Base-by-base conservation (phyloP, 495 filamentous ascomycete species). In the Xylaria palmicola region DNA sequence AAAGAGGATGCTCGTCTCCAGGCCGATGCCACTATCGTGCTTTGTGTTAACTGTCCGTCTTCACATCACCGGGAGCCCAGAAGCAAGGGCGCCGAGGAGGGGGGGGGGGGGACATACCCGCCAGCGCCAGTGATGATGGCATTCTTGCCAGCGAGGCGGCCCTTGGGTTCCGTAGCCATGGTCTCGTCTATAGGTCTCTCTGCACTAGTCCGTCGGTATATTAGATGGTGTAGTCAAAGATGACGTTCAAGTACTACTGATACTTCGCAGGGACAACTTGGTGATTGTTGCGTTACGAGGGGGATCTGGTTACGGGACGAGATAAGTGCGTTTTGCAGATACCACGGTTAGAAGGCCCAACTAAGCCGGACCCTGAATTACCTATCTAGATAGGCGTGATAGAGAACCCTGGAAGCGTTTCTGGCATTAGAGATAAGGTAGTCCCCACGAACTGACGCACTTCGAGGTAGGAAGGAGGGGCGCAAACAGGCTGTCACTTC, bases 1-100 rank as follows among this genome's bases (percentile, higher is more conserved):
- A 66, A 98, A 94, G 54, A 98, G 90, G 67, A 98, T 92, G 47
- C 84, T 84, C 9, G 94, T 98, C 76, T 98, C 93, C 40, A 98
- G 90, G 59, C 94, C 94, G 64, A 98, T 98, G 60, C 94, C 94
- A 59, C 93, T 96, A 62, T 24, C 10, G 4, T 55, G 9, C 34
- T 51, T 36, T 10, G 41, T 26, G 20, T 59, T 17, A 64, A 60
- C 41, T 52, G 66, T 44, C 50, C 2, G 15, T 53, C 63, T 20
- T 17, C 9, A 29, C 6, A 48, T 12, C 1, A 22, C 17, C 26
- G 1, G 20, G 29, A 47, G n/a, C 24, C 36, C 4, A 4, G 29
- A 37, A 8, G 45, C 13, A n/a, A 32, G 19, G 41, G 17, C 7
- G 20, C 7, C 32, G 13, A 5, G 13, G 9, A 7, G 6, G 2